Conservation (phyloP, 192 early-diverging fungal species). For the Podila verticillata region DNA sequence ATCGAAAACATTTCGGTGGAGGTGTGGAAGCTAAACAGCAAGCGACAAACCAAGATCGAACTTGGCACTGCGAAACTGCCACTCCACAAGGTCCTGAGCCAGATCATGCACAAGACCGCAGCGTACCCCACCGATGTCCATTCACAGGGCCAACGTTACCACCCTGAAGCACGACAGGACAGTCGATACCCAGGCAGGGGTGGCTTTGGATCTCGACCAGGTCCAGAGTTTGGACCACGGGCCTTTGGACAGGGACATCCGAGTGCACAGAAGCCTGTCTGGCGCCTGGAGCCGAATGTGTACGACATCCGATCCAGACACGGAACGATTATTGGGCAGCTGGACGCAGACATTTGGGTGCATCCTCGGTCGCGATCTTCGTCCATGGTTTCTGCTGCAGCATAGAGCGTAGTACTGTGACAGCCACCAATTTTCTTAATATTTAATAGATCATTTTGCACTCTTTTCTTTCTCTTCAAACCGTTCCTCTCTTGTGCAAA, state of each 20-base stretch:
- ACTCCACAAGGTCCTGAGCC: conserved; percentile 32
- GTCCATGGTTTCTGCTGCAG: conserved; percentile 46
- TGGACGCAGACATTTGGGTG: conserved; percentile 49
- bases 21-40: conserved; percentile 48
- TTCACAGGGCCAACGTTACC: background rate
- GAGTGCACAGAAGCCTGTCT: conserved; percentile 1
- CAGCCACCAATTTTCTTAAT: background rate
- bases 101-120: conserved; percentile 36
- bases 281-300: conserved; percentile 34
- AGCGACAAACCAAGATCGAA: conserved; percentile 46
- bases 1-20: conserved; percentile 47
- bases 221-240: background rate
- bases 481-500: background rate
- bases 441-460: background rate
- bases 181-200: background rate
- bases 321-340: conserved; percentile 34
- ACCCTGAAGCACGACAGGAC: background rate
- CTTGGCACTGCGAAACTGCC: conserved; percentile 41
- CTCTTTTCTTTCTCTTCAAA: background rate
- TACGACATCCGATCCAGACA: conserved; percentile 42
- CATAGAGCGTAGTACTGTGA: background rate
- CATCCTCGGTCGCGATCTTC: conserved; percentile 39
- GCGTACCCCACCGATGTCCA: background rate
- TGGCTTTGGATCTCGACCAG: background rate
- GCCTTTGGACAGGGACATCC: conserved; percentile 1